Percentiles rank a stretch among this genome's conserved stretches.
Conservation (phyloP, 176 grass and related monocot species). For the Oryza meyeriana region DNA sequence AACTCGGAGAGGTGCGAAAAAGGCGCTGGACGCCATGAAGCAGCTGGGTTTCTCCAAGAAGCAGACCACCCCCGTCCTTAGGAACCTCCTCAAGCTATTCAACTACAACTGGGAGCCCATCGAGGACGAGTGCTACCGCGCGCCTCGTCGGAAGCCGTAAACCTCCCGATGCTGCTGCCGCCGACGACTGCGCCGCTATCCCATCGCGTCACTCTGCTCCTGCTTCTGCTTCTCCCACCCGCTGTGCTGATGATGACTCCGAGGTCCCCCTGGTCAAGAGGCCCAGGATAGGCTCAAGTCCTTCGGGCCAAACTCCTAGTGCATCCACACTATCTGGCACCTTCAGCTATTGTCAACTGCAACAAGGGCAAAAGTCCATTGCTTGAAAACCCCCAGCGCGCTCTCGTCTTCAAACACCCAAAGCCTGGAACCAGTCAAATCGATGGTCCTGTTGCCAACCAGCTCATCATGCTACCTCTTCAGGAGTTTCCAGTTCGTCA, state of each 20-base stretch:
- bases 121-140: slow-evolving; percentile 65
- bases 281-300: too few relatives aligned
- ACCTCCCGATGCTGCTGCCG: not conserved
- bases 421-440: slow-evolving; percentile 42
- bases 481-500: not conserved
- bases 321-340: not conserved
- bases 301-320: too few relatives aligned
- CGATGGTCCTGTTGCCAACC: not conserved
- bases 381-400: slow-evolving; percentile 6
- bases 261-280: too few relatives aligned
- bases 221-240: too few relatives aligned
- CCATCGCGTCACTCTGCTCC: too few relatives aligned
- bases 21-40: slow-evolving; percentile 46
- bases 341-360: not conserved
- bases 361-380: not conserved
- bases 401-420: slow-evolving; percentile 46
- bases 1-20: slow-evolving; percentile 23
- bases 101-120: slow-evolving; percentile 61
- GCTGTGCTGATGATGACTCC: too few relatives aligned
- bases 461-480: not conserved
- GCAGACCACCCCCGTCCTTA: slow-evolving; percentile 34
- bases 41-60: slow-evolving; percentile 42
- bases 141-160: slow-evolving; percentile 29
- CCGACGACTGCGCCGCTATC: too few relatives aligned
- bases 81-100: slow-evolving; percentile 42